Percentiles rank a stretch among this genome's conserved stretches.
These are phyloP conservation scores for Boechera retrofracta DNA, from an alignment of 345 rosid genomes.

Conservation along the genomic window DNA sequence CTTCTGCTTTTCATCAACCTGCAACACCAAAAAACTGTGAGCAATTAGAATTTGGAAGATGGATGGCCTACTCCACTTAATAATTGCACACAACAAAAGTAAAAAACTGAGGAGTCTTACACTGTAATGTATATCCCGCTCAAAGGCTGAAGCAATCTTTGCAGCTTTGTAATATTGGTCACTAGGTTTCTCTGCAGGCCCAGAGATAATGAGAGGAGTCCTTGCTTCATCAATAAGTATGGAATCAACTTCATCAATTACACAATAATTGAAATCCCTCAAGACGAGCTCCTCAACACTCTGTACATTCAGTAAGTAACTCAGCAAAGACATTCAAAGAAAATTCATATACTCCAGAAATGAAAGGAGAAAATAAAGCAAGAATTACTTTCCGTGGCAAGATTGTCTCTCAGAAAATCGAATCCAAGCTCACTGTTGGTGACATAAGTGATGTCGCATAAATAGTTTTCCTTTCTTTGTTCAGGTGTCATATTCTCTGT, in stretches of 20 bases:
- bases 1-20: conserved; percentile 99
- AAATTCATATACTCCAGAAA: conserved; percentile 11
- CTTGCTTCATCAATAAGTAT: conserved; percentile 99
- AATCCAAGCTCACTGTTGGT: conserved; percentile 98
- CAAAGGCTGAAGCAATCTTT: conserved; percentile 84
- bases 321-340: conserved; percentile 28
- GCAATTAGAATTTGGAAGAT: conserved; percentile 13
- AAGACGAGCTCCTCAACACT: conserved; percentile 94
- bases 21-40: conserved; percentile 31
- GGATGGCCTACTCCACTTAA: background rate
- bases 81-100: background rate
- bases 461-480: conserved; percentile 89
- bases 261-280: conserved; percentile 87
- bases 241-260: conserved; percentile 98
- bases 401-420: conserved; percentile 94
- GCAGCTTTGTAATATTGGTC: conserved; percentile 94
- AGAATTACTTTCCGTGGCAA: conserved; percentile 99
- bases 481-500: conserved; percentile 95
- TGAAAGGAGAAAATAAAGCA: conserved; percentile 48
- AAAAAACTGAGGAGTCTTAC: conserved; percentile 50
- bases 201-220: conserved; percentile 94
- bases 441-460: conserved; percentile 91
- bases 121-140: conserved; percentile 92
- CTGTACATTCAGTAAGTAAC: conserved; percentile 52
- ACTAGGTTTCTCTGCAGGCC: conserved; percentile 97